Evolutionary conservation across 2,329 filamentous ascomycete species (phyloP), one percentile per base, ranked within the genome.

Genomic region (Cladosporium sp.): DNA sequence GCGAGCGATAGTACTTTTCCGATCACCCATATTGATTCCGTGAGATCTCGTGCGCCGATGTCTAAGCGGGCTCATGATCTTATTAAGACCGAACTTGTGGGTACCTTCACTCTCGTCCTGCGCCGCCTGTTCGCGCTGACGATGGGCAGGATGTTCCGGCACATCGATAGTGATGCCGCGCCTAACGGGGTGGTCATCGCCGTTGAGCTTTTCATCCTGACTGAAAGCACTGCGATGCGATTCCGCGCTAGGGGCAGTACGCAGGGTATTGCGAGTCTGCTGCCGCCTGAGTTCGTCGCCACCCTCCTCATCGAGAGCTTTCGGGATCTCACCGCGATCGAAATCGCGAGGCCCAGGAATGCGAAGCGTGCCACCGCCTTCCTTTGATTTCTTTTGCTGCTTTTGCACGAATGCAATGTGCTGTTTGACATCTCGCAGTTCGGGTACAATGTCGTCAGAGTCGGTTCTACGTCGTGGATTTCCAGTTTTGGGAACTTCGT

Each of bases 341-440:
- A 86, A 91, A 63, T 97, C 93, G 59, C 91, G 78, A 1, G 93
- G 93, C 16, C 91, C 91, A 0, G 93, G 93, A 59, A 98, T 97
- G 35, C 89, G 85, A 38, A 97, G 72, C 0, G 90, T 82, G 29
- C 84, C 83, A 47, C 82, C 84, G 50, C 86, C 84, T 54, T 83
- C 82, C 1, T 75, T 76, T 4, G 59, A 59, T 32, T 63, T 60
- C 50, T 88, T 85, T 32, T 90, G 81, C 66, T 96, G 92, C 27
- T 86, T 84, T 66, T 95, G 83, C 12, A 96, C 67, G 60, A 97
- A 93, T 5, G 86, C 86, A 61, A 96, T 94, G 62, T 95, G 88
- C 54, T 91, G 85, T 49, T 57, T 57, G n/a, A 58, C 48, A 32
- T 62, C 58, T 86, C 38, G 86, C 77, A 29, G 74, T 3, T 71